Percentiles rank a stretch among this genome's conserved stretches.
These are phyloP conservation scores for Lasiodiplodia gonubiensis DNA, from an alignment of 2,329 filamentous ascomycete species.

Conservation along the genomic window DNA sequence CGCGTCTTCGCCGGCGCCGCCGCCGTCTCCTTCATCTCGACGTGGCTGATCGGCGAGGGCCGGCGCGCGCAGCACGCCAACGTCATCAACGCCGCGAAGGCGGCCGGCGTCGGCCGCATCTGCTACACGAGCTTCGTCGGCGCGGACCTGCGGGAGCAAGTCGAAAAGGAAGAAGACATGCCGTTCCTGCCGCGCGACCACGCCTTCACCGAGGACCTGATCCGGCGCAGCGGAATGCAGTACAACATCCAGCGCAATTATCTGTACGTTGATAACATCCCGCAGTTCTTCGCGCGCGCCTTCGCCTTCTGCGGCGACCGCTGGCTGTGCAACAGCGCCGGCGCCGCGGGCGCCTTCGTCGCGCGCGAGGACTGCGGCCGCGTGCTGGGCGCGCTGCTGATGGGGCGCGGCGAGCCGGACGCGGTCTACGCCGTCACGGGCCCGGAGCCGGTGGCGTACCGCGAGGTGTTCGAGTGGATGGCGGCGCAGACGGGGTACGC, in stretches of 20 bases:
- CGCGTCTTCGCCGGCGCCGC: slow-evolving; percentile 9
- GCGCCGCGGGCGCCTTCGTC: neutral
- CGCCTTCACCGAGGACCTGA: neutral
- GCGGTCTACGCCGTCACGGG: neutral
- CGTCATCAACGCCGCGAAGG: neutral
- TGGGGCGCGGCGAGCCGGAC: slow-evolving; percentile 2
- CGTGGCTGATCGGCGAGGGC: slow-evolving; percentile 5
- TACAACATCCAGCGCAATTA: slow-evolving; percentile 9
- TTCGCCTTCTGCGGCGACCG: neutral
- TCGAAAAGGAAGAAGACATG: neutral
- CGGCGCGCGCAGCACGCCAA: neutral
- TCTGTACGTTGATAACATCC: neutral
- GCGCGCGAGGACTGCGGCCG: slow-evolving; percentile 10
- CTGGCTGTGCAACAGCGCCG: neutral
- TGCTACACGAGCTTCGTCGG: slow-evolving; percentile 17
- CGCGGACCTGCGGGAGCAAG: neutral
- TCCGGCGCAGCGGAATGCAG: neutral
- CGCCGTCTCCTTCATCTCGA: slow-evolving; percentile 2
- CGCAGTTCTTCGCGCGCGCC: neutral
- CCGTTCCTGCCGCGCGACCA: slow-evolving; percentile 18
- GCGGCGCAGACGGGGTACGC: slow-evolving; percentile 2
- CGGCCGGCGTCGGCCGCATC: neutral
- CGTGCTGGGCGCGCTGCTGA: slow-evolving; percentile 6
- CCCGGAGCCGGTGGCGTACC: neutral
- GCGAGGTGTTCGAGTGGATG: slow-evolving; percentile 15